Conservation (phyloP, 805 yeast species). For the Lipomyces starkeyi region DNA sequence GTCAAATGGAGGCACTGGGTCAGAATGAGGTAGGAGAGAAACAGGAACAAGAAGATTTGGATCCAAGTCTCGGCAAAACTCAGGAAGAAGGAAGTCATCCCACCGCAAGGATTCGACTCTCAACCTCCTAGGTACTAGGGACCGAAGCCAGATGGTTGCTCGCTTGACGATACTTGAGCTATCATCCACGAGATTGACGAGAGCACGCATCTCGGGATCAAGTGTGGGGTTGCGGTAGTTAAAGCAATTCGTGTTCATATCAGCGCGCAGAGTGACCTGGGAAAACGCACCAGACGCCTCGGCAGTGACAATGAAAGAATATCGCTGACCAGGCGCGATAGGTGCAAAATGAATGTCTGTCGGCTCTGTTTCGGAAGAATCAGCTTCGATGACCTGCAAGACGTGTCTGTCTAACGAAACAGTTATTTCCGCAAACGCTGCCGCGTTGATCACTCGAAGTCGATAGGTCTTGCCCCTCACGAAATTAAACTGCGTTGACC, state of each 20-base stretch:
- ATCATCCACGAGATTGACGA: conserved; percentile 3
- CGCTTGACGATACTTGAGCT: neutral
- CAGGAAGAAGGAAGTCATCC: conserved; percentile 20
- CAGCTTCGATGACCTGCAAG: conserved; percentile 30
- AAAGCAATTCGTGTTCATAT: conserved; percentile 31
- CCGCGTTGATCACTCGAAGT: conserved; percentile 30
- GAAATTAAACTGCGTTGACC: conserved; percentile 16
- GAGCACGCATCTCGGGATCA: conserved; percentile 20
- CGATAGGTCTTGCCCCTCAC: conserved; percentile 26
- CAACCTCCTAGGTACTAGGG: neutral
- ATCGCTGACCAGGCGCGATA: conserved; percentile 33
- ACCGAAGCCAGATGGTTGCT: neutral
- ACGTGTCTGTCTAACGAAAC: conserved; percentile 30
- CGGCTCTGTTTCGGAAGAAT: conserved; percentile 24
- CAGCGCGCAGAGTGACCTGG: conserved; percentile 20
- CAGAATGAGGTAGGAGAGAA: neutral
- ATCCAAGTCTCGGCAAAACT: conserved; percentile 26
- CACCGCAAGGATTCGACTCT: conserved; percentile 9
- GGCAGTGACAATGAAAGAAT: conserved; percentile 26
- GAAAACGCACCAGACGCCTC: conserved; percentile 8
- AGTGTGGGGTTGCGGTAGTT: conserved; percentile 22
- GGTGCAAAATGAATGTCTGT: conserved; percentile 15
- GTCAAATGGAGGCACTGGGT: conserved; percentile 16
- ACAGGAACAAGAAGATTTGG: conserved; percentile 13
- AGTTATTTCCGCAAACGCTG: conserved; percentile 24